Conservation (phyloP, 306 rosid genomes). For the Cicer yamashitae region DNA sequence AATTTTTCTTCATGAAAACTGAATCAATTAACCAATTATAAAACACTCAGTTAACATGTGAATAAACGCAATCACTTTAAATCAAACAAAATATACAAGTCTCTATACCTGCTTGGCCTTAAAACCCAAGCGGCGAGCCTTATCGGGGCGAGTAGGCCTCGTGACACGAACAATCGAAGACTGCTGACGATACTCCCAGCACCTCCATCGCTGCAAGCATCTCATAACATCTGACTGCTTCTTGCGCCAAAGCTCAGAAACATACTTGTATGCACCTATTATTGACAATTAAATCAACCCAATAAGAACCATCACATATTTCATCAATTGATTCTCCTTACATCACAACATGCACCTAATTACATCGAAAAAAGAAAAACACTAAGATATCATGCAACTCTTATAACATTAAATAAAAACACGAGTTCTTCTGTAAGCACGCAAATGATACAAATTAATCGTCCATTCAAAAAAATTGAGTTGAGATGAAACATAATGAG, state of each 20-base stretch:
- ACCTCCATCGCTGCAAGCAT: conserved; percentile 87
- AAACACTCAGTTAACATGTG: background rate
- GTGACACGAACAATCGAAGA: conserved; percentile 91
- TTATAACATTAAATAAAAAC: too few species aligned
- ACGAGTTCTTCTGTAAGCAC: too few species aligned
- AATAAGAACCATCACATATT: background rate
- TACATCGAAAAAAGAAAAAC: background rate
- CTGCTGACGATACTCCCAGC: conserved; percentile 98
- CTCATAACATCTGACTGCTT: conserved; percentile 91
- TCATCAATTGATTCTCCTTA: background rate
- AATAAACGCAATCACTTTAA: too few species aligned
- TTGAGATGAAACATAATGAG: too few species aligned
- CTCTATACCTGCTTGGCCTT: conserved; percentile 92
- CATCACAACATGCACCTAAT: background rate
- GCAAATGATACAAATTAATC: background rate
- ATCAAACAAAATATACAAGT: background rate
- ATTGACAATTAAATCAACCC: background rate
- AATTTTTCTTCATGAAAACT: background rate
- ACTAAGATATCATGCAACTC: background rate
- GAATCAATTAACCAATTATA: too few species aligned
- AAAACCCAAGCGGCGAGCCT: conserved; percentile 91
- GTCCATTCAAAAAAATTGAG: too few species aligned
- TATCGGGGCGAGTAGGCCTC: conserved; percentile 89
- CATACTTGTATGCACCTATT: conserved; percentile 89
- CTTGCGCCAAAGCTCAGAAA: conserved; percentile 94